These are phyloP conservation scores for Fagus crenata DNA, from an alignment of 306 rosid genomes.

Conservation along the genomic window DNA sequence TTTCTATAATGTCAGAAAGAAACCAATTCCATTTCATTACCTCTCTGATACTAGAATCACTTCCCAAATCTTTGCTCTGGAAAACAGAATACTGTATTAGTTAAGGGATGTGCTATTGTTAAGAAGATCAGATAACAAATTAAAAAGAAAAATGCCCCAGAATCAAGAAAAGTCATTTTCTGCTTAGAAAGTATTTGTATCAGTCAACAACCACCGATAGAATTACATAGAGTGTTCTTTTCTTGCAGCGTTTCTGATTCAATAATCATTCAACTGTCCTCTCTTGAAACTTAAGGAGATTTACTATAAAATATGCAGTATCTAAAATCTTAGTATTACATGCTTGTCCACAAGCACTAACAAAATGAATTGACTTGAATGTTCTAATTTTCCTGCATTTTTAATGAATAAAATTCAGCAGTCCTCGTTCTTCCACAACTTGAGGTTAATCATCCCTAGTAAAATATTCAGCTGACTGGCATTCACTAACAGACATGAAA, in stretches of 20 bases:
- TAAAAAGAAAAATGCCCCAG: constrained; percentile 1
- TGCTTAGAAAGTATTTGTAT: background rate
- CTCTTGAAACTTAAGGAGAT: background rate
- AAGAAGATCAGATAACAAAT: background rate
- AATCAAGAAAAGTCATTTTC: background rate
- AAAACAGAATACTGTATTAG: constrained; percentile 35
- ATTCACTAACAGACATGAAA: background rate
- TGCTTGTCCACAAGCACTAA: background rate
- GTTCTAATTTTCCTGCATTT: background rate
- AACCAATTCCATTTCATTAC: constrained; percentile 38
- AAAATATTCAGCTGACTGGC: background rate
- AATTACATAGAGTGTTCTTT: background rate
- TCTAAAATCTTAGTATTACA: background rate
- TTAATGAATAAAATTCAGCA: background rate
- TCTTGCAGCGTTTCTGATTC: background rate
- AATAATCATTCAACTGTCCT: background rate
- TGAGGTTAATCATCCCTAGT: background rate
- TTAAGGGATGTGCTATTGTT: background rate
- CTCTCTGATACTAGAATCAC: constrained; percentile 56
- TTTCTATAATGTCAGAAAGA: constrained; percentile 9
- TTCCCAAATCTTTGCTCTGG: constrained; percentile 54
- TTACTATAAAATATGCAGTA: background rate
- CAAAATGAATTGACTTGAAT: background rate
- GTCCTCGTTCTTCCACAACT: background rate
- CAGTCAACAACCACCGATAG: background rate